These are phyloP conservation scores for Pyrenophora tritici-repentis DNA, from an alignment of 2,329 filamentous ascomycete species.

Conservation along the genomic window DNA sequence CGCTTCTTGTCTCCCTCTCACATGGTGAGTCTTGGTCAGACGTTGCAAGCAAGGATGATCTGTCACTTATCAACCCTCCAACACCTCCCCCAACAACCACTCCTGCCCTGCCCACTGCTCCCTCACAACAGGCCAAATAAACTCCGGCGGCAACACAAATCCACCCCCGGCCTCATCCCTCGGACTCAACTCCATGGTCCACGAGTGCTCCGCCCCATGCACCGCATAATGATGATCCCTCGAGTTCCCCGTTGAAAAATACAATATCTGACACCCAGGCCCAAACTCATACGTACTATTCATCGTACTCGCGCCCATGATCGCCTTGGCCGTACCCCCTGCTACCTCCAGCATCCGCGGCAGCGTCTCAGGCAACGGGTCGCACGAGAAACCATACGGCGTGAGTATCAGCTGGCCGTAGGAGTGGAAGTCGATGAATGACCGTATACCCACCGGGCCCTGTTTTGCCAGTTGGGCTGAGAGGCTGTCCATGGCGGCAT, in stretches of 20 bases:
- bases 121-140: slow-evolving; percentile 53
- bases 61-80: slow-evolving; percentile 10
- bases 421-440: slow-evolving; percentile 68
- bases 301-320: slow-evolving; percentile 50
- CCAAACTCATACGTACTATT: slow-evolving; percentile 49
- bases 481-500: slow-evolving; percentile 50
- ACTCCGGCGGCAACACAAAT: slow-evolving; percentile 54
- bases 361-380: slow-evolving; percentile 54
- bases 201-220: slow-evolving; percentile 50
- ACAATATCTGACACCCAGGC: slow-evolving; percentile 63
- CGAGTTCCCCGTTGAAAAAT: slow-evolving; percentile 56
- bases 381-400: slow-evolving; percentile 57
- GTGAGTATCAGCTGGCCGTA: slow-evolving; percentile 65
- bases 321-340: slow-evolving; percentile 46
- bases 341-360: slow-evolving; percentile 48
- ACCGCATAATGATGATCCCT: slow-evolving; percentile 52
- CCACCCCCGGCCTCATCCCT: slow-evolving; percentile 52
- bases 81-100: slow-evolving; percentile 27
- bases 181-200: slow-evolving; percentile 54
- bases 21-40: too few species aligned
- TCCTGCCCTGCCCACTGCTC: slow-evolving; percentile 53
- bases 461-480: slow-evolving; percentile 48
- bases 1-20: too few species aligned
- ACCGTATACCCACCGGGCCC: slow-evolving; percentile 57
- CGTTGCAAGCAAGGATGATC: too few species aligned